These are phyloP conservation scores for Phytophthora podocarpi DNA, from an alignment of 352 stramenopile genomes.

Conservation along the genomic window DNA sequence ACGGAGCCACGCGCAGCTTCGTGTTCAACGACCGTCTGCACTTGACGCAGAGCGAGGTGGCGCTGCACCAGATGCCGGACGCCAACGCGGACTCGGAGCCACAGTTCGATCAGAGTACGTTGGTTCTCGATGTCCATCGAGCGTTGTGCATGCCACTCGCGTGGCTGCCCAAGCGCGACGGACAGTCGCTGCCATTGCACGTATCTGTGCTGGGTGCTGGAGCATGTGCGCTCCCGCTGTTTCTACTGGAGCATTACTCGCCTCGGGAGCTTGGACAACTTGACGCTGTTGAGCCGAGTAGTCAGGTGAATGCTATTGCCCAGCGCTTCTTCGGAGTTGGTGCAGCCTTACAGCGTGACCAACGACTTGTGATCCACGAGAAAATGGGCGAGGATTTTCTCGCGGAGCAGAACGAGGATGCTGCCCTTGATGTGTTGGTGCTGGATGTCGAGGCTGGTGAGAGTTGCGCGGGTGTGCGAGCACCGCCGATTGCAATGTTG, in stretches of 20 bases:
- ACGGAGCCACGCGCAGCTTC: constrained; percentile 56
- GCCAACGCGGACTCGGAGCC: constrained; percentile 1
- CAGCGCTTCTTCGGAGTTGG: constrained; percentile 51
- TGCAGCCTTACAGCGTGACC: constrained; percentile 22
- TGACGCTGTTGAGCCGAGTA: constrained; percentile 66
- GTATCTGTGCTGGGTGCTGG: constrained; percentile 63
- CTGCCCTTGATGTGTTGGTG: constrained; percentile 49
- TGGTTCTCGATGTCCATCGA: constrained; percentile 76
- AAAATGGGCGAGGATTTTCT: constrained; percentile 56
- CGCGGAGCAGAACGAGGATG: constrained; percentile 9
- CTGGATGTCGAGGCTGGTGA: constrained; percentile 73
- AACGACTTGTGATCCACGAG: constrained; percentile 43
- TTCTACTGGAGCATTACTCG: constrained; percentile 47
- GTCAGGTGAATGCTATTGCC: constrained; percentile 49
- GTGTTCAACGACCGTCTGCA: constrained; percentile 78
- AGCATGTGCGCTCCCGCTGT: constrained; percentile 59
- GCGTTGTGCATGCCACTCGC: constrained; percentile 53
- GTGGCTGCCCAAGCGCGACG: constrained; percentile 18
- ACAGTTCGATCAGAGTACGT: constrained; percentile 44
- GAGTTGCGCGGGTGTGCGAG: constrained; percentile 36
- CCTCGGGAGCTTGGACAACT: constrained; percentile 33
- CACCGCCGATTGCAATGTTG: constrained; percentile 53
- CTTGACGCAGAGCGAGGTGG: constrained; percentile 77
- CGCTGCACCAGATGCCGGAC: constrained; percentile 26
- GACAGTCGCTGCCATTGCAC: constrained; percentile 13